Percentiles rank a stretch among this genome's conserved stretches.
phyloP scores from a whole-genome alignment of 140 eudicot species.

The Bidens hawaiensis region DNA sequence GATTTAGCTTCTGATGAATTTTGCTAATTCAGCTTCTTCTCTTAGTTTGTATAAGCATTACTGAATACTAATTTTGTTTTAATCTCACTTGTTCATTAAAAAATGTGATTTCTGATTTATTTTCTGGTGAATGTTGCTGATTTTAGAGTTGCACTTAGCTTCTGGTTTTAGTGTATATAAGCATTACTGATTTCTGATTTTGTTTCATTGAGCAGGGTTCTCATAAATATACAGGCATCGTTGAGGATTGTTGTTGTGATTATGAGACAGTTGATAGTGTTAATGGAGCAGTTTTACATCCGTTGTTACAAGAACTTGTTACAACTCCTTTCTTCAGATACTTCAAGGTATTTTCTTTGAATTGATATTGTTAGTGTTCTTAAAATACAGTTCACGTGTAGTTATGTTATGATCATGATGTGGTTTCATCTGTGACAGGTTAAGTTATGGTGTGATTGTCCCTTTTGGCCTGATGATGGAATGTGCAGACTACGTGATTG shows the following conservation, averaged over 20 bases:
- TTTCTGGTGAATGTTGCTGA: constrained; percentile 1
- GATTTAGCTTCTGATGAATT: too few relatives aligned
- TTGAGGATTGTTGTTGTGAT: constrained; percentile 98
- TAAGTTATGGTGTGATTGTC: constrained; percentile 98
- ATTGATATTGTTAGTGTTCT: background rate
- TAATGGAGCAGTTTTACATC: constrained; percentile 70
- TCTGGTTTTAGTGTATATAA: constrained; percentile 1
- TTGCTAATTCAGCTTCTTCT: too few relatives aligned
- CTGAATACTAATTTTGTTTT: too few relatives aligned
- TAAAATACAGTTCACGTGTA: background rate
- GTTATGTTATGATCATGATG: background rate
- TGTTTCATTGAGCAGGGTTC: constrained; percentile 56
- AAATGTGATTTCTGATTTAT: constrained; percentile 9
- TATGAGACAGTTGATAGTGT: constrained; percentile 87
- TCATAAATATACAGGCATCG: constrained; percentile 65
- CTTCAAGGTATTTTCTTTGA: constrained; percentile 58
- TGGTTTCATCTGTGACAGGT: constrained; percentile 44
- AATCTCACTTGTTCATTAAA: too few relatives aligned
- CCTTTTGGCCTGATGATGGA: constrained; percentile 99
- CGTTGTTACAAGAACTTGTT: constrained; percentile 85
- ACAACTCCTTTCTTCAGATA: constrained; percentile 91
- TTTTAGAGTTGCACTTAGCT: background rate
- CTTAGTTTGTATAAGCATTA: too few relatives aligned
- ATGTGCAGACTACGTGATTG: constrained; percentile 95
- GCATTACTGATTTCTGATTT: constrained; percentile 3